These are phyloP conservation scores for Xylaria venustula DNA, from an alignment of 495 filamentous ascomycete species.

Conservation along the genomic window DNA sequence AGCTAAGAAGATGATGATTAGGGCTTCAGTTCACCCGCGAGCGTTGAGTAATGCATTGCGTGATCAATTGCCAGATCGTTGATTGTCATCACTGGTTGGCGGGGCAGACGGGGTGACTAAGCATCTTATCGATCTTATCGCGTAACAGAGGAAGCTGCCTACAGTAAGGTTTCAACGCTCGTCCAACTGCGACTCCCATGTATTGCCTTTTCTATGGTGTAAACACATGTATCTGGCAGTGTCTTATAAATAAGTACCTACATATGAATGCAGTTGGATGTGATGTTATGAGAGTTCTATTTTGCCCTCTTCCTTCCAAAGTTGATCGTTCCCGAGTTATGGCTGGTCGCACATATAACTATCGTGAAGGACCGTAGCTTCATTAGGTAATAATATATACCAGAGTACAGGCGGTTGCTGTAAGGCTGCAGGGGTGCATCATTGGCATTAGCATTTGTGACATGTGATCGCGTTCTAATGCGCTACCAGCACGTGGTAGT, in stretches of 20 bases:
- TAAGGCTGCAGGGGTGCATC: slow-evolving; percentile 20
- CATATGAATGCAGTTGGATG: no score
- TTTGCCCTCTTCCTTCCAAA: neutral
- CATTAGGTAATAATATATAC: slow-evolving; percentile 14
- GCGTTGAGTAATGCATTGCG: neutral
- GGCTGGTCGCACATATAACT: no score
- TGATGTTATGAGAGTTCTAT: neutral
- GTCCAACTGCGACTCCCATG: neutral
- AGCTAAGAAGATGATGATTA: neutral
- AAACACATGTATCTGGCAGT: no score
- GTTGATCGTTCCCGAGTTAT: no score
- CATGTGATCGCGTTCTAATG: slow-evolving; percentile 26
- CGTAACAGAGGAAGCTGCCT: no score
- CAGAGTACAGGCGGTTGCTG: neutral
- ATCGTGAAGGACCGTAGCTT: slow-evolving; percentile 11
- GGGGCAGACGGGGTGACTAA: slow-evolving; percentile 10
- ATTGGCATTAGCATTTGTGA: slow-evolving; percentile 5
- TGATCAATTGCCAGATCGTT: neutral
- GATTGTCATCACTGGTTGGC: neutral
- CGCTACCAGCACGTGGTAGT: slow-evolving; percentile 12
- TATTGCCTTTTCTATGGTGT: no score
- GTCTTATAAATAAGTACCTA: no score
- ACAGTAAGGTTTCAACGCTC: neutral
- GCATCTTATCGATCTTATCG: slow-evolving; percentile 13
- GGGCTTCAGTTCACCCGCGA: neutral